phyloP scores from a whole-genome alignment of 306 rosid genomes.

The Castanea crenata region DNA sequence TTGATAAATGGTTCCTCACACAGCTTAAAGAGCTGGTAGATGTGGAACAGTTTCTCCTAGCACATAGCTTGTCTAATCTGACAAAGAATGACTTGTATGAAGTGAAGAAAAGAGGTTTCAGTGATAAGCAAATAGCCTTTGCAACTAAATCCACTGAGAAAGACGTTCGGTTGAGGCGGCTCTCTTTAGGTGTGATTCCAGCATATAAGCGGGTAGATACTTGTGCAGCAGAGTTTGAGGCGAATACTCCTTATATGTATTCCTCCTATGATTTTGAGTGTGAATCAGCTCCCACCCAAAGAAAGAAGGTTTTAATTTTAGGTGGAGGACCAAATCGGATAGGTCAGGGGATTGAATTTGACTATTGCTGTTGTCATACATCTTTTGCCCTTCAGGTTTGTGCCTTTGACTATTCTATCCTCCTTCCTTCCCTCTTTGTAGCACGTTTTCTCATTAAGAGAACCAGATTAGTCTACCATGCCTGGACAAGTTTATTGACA shows the following conservation, averaged over 20 bases:
- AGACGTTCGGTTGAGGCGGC: slow-evolving; percentile 67
- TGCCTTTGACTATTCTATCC: slow-evolving; percentile 7
- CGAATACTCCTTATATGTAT: slow-evolving; percentile 96
- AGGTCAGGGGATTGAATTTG: slow-evolving; percentile 99
- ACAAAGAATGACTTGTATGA: slow-evolving; percentile 71
- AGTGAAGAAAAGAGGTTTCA: slow-evolving; percentile 93
- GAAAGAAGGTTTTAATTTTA: slow-evolving; percentile 83
- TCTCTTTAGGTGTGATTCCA: slow-evolving; percentile 70
- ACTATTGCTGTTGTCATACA: slow-evolving; percentile 95
- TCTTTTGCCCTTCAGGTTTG: slow-evolving; percentile 92
- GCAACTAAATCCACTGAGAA: slow-evolving; percentile 81
- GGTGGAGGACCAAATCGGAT: slow-evolving; percentile 99
- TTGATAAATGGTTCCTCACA: slow-evolving; percentile 91
- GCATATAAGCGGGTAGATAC: slow-evolving; percentile 94
- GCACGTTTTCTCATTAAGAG: neutral
- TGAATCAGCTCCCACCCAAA: slow-evolving; percentile 84
- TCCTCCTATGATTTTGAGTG: slow-evolving; percentile 97
- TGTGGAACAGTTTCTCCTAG: slow-evolving; percentile 72
- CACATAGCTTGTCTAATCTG: slow-evolving; percentile 54
- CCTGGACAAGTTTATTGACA: neutral
- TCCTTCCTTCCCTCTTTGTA: neutral
- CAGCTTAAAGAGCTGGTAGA: slow-evolving; percentile 86
- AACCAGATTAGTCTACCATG: neutral
- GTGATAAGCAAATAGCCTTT: slow-evolving; percentile 95
- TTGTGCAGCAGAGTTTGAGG: slow-evolving; percentile 99